Base-by-base conservation (phyloP, 305 asterid species). In the Nicotiana rustica region DNA sequence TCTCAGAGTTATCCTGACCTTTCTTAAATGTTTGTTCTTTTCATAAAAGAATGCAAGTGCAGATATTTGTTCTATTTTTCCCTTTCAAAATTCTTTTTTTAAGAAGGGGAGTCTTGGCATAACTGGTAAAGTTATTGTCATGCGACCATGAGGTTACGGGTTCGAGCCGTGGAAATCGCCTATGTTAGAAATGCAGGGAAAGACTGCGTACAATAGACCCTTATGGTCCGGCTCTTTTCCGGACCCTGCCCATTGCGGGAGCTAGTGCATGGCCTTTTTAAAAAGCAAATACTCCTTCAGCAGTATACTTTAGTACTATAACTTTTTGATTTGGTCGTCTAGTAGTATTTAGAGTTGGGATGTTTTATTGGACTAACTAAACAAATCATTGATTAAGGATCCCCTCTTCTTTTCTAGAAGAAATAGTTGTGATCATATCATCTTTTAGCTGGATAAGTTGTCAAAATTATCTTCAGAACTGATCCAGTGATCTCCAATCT, bases 401-500 rank as follows among this genome's bases (percentile, higher is more conserved):
- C 49, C 2, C 44, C 9, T 52, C 4, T 38, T 68, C 77, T 68
- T 68, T n/a, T 68, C 33, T 18, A 60, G 31, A 18, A 60, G 31
- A 18, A 18, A 60, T 18, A 9, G n/a, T 9, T 67, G 25, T 67
- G 17, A 21, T 62, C 35, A 3, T 62, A 4, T 62, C 13, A 21
- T 62, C 13, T 62, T 10, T 62, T 62, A 21, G 55, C 76, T 66
- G 19, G 19, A 6, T 35, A 7, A 14, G 5, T 55, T 55, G 17
- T 55, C 17, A 55, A 55, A 55, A 55, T 15, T 55, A 55, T 14
- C 60, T 14, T 13, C 61, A 56, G n/a, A 15, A 56, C 8, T 69
- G 35, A 18, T 70, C 17, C 7, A 70, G 78, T 14, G 36, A 44
- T 44, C 57, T 38, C 77, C 77, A 18, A 69, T 38, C 60, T 70